Conservation (phyloP, 164 flowering plant species). For the Amborella trichopoda region DNA sequence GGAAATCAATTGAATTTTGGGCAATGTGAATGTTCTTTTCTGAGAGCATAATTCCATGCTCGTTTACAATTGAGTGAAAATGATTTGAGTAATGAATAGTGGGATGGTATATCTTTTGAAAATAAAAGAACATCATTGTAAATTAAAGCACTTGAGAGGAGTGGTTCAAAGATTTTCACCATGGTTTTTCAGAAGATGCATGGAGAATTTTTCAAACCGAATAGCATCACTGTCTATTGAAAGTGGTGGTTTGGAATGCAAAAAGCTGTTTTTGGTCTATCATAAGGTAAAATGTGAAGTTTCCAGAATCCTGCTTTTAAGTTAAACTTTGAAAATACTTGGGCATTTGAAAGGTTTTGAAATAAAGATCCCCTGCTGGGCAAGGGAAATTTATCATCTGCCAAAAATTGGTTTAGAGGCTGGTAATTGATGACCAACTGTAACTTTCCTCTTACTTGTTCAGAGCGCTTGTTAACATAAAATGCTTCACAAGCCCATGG, state of each 20-base stretch:
- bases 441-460: background rate
- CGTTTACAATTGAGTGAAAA: background rate
- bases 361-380: background rate
- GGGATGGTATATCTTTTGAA: background rate
- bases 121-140: background rate
- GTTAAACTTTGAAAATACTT: background rate
- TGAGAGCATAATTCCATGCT: background rate
- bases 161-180: background rate
- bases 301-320: background rate
- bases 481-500: no score
- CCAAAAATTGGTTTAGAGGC: background rate
- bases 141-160: background rate
- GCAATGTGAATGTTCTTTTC: background rate
- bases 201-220: no score
- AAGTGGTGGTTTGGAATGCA: background rate
- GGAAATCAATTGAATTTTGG: background rate
- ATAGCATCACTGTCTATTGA: background rate
- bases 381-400: background rate
- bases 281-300: background rate
- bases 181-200: background rate
- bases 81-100: background rate
- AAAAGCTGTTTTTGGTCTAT: background rate
- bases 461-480: conserved; percentile 1
- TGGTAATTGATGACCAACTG: conserved; percentile 3
- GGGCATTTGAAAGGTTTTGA: background rate